A percentile compares a stretch with the other conserved stretches of the same genome.
These are phyloP conservation scores for Umbelopsis sp. DNA, from an alignment of 192 early-diverging fungal species.

Conservation along the genomic window DNA sequence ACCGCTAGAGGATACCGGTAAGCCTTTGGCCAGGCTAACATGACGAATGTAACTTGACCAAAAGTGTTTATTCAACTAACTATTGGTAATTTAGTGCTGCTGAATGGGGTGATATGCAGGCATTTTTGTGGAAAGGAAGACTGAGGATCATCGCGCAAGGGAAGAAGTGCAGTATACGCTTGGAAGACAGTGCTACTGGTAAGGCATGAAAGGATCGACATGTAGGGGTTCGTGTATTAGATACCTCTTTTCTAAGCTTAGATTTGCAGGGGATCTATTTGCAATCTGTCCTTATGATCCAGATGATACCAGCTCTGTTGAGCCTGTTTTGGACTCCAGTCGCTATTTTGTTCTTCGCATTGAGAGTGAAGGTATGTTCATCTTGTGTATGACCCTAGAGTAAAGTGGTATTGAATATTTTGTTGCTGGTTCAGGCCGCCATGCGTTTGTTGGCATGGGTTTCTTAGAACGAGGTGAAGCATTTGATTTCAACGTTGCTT, in stretches of 20 bases:
- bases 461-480: conserved; percentile 80
- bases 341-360: conserved; percentile 88
- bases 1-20: conserved; percentile 69
- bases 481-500: conserved; percentile 90
- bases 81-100: conserved; percentile 51
- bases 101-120: conserved; percentile 79
- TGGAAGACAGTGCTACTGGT: conserved; percentile 68
- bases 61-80: too few relatives aligned
- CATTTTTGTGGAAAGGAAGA: conserved; percentile 79
- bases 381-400: background rate
- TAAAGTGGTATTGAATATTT: background rate
- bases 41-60: background rate
- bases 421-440: conserved; percentile 51
- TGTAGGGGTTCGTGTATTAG: background rate
- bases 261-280: conserved; percentile 73
- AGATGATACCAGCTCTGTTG: conserved; percentile 61
- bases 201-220: background rate
- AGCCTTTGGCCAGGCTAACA: background rate
- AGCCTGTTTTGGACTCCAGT: conserved; percentile 79
- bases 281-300: conserved; percentile 76
- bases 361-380: conserved; percentile 55
- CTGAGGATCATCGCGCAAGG: conserved; percentile 70
- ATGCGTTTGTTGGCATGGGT: conserved; percentile 85
- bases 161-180: conserved; percentile 66
- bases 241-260: background rate